Evolutionary conservation across 768 basidiomycete species (phyloP).

Genomic region (Termitomyces sp.): DNA sequence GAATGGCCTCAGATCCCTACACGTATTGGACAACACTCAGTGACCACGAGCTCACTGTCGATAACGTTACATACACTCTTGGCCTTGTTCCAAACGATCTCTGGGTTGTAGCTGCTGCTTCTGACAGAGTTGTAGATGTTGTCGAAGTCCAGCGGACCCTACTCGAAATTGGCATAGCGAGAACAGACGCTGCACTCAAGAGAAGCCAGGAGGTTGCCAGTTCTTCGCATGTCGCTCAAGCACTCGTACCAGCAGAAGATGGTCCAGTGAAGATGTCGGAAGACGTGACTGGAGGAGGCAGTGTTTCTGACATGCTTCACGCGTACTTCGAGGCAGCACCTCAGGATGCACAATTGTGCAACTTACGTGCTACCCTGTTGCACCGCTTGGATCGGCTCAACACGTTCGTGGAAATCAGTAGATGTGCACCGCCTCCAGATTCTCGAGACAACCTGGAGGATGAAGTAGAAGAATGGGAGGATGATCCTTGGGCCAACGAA

Average conservation of each 20-base stretch:
- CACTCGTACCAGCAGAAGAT: not conserved
- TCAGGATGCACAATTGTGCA: constrained; percentile 60
- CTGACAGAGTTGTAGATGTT: constrained; percentile 63
- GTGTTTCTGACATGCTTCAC: constrained; percentile 27
- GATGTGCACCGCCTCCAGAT: constrained; percentile 28
- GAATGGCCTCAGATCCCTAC: constrained; percentile 40
- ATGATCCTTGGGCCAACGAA: constrained; percentile 72
- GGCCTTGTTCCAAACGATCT: constrained; percentile 56
- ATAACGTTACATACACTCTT: constrained; percentile 45
- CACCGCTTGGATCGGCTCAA: constrained; percentile 65
- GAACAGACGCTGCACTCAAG: constrained; percentile 47
- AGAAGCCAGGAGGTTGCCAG: constrained; percentile 38
- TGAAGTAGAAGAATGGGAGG: constrained; percentile 66
- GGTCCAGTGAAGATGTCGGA: not conserved
- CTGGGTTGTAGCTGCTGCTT: constrained; percentile 75
- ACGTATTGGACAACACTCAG: constrained; percentile 52
- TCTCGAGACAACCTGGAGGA: constrained; percentile 40
- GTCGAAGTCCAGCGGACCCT: constrained; percentile 51
- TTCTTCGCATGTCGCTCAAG: constrained; percentile 7
- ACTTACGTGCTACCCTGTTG: constrained; percentile 65
- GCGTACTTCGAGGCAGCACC: constrained; percentile 55
- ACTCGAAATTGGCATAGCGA: constrained; percentile 58
- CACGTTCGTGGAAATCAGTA: constrained; percentile 65
- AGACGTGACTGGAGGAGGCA: constrained; percentile 1
- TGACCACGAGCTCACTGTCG: constrained; percentile 55